phyloP scores from a whole-genome alignment of 73 alveolate genomes.

The Paramecium tetraurelia region DNA sequence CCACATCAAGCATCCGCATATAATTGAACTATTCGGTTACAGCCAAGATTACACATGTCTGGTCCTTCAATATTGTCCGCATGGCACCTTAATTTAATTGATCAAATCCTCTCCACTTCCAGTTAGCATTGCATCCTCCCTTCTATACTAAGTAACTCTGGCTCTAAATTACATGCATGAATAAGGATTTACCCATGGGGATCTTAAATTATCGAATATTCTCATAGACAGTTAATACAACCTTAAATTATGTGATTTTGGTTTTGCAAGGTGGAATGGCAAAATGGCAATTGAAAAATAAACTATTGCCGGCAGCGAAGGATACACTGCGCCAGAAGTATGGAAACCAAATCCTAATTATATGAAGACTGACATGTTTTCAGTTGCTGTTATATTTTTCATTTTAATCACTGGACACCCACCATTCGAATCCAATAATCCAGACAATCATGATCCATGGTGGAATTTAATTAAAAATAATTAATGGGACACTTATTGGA shows the following conservation, averaged over 20 bases:
- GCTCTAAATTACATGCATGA: neutral
- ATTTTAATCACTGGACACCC: slow-evolving; percentile 25
- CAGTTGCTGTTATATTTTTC: neutral
- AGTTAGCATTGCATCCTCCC: neutral
- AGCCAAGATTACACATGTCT: neutral
- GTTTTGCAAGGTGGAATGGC: slow-evolving; percentile 4
- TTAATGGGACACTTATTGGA: slow-evolving; percentile 7
- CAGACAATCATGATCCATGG: neutral
- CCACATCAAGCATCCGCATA: slow-evolving; percentile 28
- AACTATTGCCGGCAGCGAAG: slow-evolving; percentile 21
- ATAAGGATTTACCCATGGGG: slow-evolving; percentile 31
- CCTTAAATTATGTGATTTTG: slow-evolving; percentile 18
- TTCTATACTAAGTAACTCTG: neutral
- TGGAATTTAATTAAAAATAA: neutral
- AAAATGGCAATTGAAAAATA: neutral
- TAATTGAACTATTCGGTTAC: neutral
- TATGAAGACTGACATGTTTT: neutral
- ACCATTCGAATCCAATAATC: slow-evolving; percentile 7
- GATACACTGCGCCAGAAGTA: slow-evolving; percentile 38
- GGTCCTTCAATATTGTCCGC: neutral
- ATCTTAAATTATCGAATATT: neutral
- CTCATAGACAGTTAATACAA: neutral
- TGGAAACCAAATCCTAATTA: neutral
- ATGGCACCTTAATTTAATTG: neutral
- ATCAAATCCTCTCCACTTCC: neutral